Evolutionary conservation across 1,284 basidiomycete genomes (phyloP).

Genomic region (Trichosporon sp.): DNA sequence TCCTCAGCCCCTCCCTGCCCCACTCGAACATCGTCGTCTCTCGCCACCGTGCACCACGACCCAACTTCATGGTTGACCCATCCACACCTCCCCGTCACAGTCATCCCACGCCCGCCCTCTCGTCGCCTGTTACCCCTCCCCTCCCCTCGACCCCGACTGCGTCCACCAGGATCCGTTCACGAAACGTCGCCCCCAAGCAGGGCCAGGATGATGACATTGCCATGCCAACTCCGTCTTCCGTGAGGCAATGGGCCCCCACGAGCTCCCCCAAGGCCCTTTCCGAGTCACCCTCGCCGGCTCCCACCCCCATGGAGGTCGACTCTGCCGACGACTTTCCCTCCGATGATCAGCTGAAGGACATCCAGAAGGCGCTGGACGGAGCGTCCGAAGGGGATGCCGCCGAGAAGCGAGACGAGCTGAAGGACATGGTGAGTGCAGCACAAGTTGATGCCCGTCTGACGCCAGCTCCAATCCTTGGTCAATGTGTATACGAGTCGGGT

Average conservation of each 20-base stretch:
- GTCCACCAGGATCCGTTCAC: background rate
- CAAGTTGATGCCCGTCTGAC: background rate
- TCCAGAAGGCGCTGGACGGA: slow-evolving; percentile 16
- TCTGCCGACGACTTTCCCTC: slow-evolving; percentile 12
- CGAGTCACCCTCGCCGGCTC: background rate
- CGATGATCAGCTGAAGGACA: slow-evolving; percentile 18
- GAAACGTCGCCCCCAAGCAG: background rate
- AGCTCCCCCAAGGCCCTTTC: background rate
- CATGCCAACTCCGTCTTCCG: slow-evolving; percentile 1
- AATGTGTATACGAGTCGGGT: slow-evolving; percentile 24
- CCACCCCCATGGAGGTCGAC: background rate
- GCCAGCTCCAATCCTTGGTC: slow-evolving; percentile 35
- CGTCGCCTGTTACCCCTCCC: slow-evolving; percentile 27
- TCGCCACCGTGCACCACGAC: slow-evolving; percentile 6
- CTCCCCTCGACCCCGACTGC: slow-evolving; percentile 23
- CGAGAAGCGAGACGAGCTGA: slow-evolving; percentile 23
- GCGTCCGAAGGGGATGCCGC: slow-evolving; percentile 9
- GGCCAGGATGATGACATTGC: slow-evolving; percentile 14
- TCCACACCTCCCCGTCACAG: slow-evolving; percentile 22
- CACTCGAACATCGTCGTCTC: background rate
- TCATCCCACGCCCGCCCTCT: slow-evolving; percentile 22
- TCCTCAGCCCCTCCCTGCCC: background rate
- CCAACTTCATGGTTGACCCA: slow-evolving; percentile 16
- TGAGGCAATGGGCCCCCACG: background rate
- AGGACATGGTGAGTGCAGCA: slow-evolving; percentile 27